A percentile compares a stretch with the other conserved stretches of the same genome.
These are phyloP conservation scores for Penicillium sp. DNA, from an alignment of 2,329 filamentous ascomycete species.

Conservation along the genomic window DNA sequence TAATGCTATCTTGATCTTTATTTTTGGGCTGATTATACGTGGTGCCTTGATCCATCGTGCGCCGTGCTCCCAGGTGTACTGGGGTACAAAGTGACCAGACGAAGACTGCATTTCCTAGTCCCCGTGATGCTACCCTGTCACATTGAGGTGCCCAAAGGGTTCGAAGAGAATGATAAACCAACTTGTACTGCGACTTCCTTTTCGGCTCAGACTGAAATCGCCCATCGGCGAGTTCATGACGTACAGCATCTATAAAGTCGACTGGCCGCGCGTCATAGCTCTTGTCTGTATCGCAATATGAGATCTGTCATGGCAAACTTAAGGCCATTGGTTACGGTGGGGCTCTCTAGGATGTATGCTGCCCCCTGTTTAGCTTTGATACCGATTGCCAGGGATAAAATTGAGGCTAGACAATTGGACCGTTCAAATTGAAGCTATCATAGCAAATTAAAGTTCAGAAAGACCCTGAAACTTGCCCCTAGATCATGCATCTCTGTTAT, in stretches of 20 bases:
- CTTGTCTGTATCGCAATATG: slow-evolving; percentile 15
- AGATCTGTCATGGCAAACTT: neutral
- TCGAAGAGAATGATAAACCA: neutral
- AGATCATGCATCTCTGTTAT: neutral
- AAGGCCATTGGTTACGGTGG: slow-evolving; percentile 2
- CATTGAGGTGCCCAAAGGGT: neutral
- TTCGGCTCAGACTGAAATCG: slow-evolving; percentile 16
- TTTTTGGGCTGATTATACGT: slow-evolving; percentile 13
- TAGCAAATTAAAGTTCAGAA: neutral
- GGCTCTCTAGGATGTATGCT: slow-evolving; percentile 13
- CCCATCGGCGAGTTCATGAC: slow-evolving; percentile 9
- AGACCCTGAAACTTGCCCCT: neutral
- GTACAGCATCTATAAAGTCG: slow-evolving; percentile 13
- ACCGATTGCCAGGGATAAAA: slow-evolving; percentile 1
- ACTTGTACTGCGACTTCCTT: slow-evolving; percentile 6
- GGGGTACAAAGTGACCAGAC: slow-evolving; percentile 17
- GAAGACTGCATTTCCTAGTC: slow-evolving; percentile 2
- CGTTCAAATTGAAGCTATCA: neutral
- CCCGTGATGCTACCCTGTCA: neutral
- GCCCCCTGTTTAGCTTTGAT: slow-evolving; percentile 11
- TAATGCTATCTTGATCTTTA: slow-evolving; percentile 10
- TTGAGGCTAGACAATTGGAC: neutral
- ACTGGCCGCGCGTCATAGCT: slow-evolving; percentile 25
- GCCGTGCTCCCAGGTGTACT: slow-evolving; percentile 11
- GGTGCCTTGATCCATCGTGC: slow-evolving; percentile 17